Base-by-base conservation (phyloP, 805 yeast genomes). In the Henningerozyma blattae region DNA sequence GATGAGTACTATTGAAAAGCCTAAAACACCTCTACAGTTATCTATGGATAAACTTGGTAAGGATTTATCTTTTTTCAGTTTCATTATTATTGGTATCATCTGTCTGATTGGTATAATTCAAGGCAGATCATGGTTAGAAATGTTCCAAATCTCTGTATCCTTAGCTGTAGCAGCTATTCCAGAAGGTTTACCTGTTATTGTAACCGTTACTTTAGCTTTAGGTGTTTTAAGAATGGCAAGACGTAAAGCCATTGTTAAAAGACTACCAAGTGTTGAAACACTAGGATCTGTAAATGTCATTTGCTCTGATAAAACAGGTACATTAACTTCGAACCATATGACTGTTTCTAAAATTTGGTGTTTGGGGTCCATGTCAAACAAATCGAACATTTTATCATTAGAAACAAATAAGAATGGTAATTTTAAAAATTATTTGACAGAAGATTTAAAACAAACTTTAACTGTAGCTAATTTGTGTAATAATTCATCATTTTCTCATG, bases 151-250 rank as follows among this genome's bases (percentile, higher is more conserved):
- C 38, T 84, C 95, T 1, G 99, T 91, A 8, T 86, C 96, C 2
- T 67, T 91, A 41, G 99, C 98, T 3, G 99, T 91, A 15, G 99
- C 99, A 33, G 98, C 98, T 3, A 91, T 91, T 47, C 99, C 99
- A 4, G 99, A 91, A 59, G 99, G 99, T 35, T 70, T 91, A 45
- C 98, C 99, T 1, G 91, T 91, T 48, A 91, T 91, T 55, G 98
- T 91, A 27, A 89, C 99, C 5, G 98, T 91, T 8, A 91, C 98
- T 0, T 65, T 91, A 42, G 99, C 98, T 0, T 65, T 91, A 16
- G 98, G 98, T 32, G 98, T 91, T 29, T 65, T 91, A 45, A 70
- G 97, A 61, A 91, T 91, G 98, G 96, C 98, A 5, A 75, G 74
- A 34, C 78, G 86, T 46, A 82, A 80, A 48, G 98, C 97, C 3